These are phyloP conservation scores for Juglanconis oblonga DNA, from an alignment of 2,329 filamentous ascomycete species.

Conservation along the genomic window DNA sequence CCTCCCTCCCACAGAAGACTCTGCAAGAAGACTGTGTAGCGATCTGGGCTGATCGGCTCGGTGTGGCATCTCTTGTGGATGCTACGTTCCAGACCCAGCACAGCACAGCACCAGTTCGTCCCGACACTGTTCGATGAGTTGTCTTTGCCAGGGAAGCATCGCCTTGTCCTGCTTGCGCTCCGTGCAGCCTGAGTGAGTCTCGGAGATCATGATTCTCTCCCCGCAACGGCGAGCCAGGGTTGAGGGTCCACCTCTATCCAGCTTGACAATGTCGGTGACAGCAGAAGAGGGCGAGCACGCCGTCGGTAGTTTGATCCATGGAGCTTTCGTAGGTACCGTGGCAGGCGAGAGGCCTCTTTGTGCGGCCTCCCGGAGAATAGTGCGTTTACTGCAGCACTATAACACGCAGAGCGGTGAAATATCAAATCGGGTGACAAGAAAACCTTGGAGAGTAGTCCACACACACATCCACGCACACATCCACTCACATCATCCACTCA, in stretches of 20 bases:
- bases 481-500: neutral
- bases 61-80: neutral
- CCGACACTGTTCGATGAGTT: neutral
- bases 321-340: neutral
- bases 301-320: neutral
- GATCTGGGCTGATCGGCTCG: neutral
- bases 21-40: too few relatives aligned
- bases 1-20: too few relatives aligned
- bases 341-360: neutral
- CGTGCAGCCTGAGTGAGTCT: too few relatives aligned
- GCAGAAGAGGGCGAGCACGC: neutral
- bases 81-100: neutral
- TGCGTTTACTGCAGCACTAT: neutral
- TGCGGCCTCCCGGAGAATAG: neutral
- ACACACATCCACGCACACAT: neutral
- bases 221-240: neutral
- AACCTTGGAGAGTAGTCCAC: neutral
- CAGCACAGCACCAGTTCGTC: neutral
- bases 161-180: neutral
- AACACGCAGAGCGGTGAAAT: neutral
- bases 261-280: neutral
- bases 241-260: neutral
- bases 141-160: neutral
- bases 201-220: neutral
- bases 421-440: neutral